phyloP scores from a whole-genome alignment of 2,329 filamentous ascomycete species.

The Blastomyces parvus region DNA sequence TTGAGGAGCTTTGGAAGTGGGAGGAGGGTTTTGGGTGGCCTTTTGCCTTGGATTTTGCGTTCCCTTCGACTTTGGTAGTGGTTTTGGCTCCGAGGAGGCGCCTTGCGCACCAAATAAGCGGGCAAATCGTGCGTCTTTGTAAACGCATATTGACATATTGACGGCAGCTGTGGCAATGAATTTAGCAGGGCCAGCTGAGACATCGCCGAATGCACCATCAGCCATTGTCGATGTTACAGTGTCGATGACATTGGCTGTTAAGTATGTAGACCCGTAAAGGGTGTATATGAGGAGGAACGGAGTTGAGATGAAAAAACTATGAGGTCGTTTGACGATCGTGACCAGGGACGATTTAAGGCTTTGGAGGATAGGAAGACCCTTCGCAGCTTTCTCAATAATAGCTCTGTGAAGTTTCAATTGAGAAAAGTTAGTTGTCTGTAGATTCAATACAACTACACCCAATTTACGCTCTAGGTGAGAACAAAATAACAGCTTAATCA shows the following conservation, averaged over 20 bases:
- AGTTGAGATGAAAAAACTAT: conserved; percentile 38
- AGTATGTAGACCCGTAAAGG: conserved; percentile 80
- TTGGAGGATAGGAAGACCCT: conserved; percentile 33
- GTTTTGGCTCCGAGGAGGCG: background rate
- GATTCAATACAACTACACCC: background rate
- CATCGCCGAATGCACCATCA: conserved; percentile 46
- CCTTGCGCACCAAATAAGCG: conserved; percentile 60
- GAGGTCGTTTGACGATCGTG: conserved; percentile 33
- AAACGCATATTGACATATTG: conserved; percentile 76
- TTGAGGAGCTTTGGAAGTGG: conserved; percentile 13
- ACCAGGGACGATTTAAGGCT: conserved; percentile 34
- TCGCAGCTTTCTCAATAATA: conserved; percentile 43
- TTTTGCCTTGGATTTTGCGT: background rate
- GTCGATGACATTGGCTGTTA: conserved; percentile 80
- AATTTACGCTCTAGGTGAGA: background rate
- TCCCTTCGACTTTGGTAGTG: conserved; percentile 1
- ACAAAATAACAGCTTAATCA: background rate
- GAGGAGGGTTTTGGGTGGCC: conserved; percentile 11
- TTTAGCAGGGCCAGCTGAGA: conserved; percentile 67
- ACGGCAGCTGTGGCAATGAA: conserved; percentile 71
- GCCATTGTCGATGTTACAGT: conserved; percentile 60
- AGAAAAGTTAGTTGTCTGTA: background rate
- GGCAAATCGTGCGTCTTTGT: conserved; percentile 82
- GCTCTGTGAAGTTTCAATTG: conserved; percentile 27
- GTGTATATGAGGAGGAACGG: conserved; percentile 43